Evolutionary conservation across 2,329 filamentous ascomycete species (phyloP), one percentile per base, ranked within the genome.

Genomic region (Penicillium sp.): DNA sequence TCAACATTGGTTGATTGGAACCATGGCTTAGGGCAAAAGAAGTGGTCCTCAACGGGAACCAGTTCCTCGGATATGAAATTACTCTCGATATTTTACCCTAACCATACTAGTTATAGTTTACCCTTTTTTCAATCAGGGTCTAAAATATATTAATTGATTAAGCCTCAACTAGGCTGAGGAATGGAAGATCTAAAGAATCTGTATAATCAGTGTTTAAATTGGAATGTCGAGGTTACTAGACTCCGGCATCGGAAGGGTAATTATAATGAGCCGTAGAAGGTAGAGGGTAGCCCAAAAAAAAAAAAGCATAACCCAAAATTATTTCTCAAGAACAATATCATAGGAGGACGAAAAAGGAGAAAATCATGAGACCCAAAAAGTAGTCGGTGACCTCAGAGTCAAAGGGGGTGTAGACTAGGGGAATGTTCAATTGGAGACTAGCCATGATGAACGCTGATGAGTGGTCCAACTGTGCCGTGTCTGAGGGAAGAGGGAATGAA

Each of bases 11-110:
- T 14, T 2, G 22, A 42, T 9, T 55, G 39, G 50, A 57, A 50
- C 20, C 52, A 45, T 59, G 53, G 53, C 48, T 59, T 57, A 58
- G 56, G 50, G 54, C 26, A 16, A 16, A 40, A 44, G 57, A 55
- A 56, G 61, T 63, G 61, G 58, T 46, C 48, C 49, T 50, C 11
- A 63, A 68, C 63, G 61, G 61, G 66, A 66, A 69, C 69, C 69
- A 71, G 66, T 69, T 68, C 69, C 68, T 69, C 63, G 67, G 68
- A 68, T 63, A 57, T 59, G 63, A 62, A 58, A 59, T 57, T 46
- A 45, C 57, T 29, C 43, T 60, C 55, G 52, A 61, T 55, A 34
- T 55, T 58, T 45, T 50, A 58, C 56, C 57, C 22, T 20, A 39
- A 26, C n/a, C 10, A 42, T 32, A 32, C 51, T 53, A 53, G 47